Conservation (phyloP, 2,329 filamentous ascomycete species). For the Cladosporium sp. region DNA sequence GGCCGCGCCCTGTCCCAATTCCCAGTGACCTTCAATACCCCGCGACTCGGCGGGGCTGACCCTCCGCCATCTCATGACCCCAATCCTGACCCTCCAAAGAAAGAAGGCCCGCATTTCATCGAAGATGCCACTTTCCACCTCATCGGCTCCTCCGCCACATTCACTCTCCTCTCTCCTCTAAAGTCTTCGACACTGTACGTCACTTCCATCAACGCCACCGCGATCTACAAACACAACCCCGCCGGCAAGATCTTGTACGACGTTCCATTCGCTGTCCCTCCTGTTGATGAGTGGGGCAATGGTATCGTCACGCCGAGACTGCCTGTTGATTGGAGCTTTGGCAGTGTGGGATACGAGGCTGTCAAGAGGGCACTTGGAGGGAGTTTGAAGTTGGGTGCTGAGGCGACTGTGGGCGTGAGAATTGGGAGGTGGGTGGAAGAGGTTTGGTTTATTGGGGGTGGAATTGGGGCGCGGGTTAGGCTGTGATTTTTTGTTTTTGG, state of each 20-base stretch:
- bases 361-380: slow-evolving; percentile 79
- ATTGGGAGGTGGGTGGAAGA: slow-evolving; percentile 76
- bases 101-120: slow-evolving; percentile 67
- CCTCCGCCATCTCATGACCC: slow-evolving; percentile 29
- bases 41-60: slow-evolving; percentile 62
- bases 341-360: slow-evolving; percentile 78
- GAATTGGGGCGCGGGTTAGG: slow-evolving; percentile 50
- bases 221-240: slow-evolving; percentile 74
- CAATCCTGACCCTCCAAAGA: slow-evolving; percentile 45
- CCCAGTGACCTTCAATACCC: slow-evolving; percentile 69
- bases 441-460: slow-evolving; percentile 56
- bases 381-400: slow-evolving; percentile 72
- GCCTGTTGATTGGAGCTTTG: slow-evolving; percentile 77
- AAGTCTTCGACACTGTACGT: slow-evolving; percentile 71
- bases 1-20: slow-evolving; percentile 72
- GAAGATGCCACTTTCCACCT: slow-evolving; percentile 82
- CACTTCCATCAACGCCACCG: slow-evolving; percentile 78
- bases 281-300: slow-evolving; percentile 39
- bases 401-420: slow-evolving; percentile 71
- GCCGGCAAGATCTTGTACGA: slow-evolving; percentile 77
- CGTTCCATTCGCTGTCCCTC: slow-evolving; percentile 72
- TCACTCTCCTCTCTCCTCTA: slow-evolving; percentile 79
- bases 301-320: slow-evolving; percentile 70
- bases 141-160: slow-evolving; percentile 80
- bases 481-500: slow-evolving; percentile 32